phyloP scores from a whole-genome alignment of 805 yeast species.

The Candida takata region DNA sequence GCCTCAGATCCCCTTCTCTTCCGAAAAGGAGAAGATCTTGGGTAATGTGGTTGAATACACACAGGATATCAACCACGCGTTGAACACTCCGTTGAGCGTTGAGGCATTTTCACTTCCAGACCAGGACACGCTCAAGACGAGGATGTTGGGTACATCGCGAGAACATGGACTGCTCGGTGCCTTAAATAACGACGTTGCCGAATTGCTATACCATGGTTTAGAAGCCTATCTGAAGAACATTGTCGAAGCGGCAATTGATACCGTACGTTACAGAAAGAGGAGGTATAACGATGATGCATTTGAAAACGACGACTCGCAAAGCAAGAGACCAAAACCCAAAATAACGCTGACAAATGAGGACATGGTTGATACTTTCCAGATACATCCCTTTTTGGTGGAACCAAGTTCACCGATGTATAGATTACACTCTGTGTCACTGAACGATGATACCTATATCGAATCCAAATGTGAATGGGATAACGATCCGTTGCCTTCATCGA shows the following conservation, averaged over 20 bases:
- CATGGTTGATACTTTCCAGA: conserved; percentile 52
- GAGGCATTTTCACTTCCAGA: conserved; percentile 84
- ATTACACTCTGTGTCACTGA: conserved; percentile 40
- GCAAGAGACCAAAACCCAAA: conserved; percentile 9
- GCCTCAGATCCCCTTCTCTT: conserved; percentile 78
- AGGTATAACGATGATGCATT: conserved; percentile 24
- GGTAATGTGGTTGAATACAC: conserved; percentile 72
- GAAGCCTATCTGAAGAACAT: conserved; percentile 73
- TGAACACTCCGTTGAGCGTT: conserved; percentile 71
- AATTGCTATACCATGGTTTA: conserved; percentile 69
- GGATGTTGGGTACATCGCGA: conserved; percentile 76
- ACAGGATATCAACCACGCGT: conserved; percentile 83
- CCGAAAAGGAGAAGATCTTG: conserved; percentile 23
- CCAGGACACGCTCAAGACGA: conserved; percentile 51
- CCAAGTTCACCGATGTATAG: conserved; percentile 55
- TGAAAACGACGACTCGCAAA: conserved; percentile 4
- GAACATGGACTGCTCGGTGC: conserved; percentile 86
- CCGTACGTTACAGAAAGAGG: conserved; percentile 53
- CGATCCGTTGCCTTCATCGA: no score
- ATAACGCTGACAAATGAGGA: conserved; percentile 58
- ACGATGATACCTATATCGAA: conserved; percentile 40
- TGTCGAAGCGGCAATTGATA: conserved; percentile 67
- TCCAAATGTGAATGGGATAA: conserved; percentile 3
- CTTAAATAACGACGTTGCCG: conserved; percentile 72
- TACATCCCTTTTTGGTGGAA: conserved; percentile 62